Percentiles rank a stretch among this genome's conserved stretches.
phyloP scores from a whole-genome alignment of 78 protist genomes.

The Polysphondylium violaceum region DNA sequence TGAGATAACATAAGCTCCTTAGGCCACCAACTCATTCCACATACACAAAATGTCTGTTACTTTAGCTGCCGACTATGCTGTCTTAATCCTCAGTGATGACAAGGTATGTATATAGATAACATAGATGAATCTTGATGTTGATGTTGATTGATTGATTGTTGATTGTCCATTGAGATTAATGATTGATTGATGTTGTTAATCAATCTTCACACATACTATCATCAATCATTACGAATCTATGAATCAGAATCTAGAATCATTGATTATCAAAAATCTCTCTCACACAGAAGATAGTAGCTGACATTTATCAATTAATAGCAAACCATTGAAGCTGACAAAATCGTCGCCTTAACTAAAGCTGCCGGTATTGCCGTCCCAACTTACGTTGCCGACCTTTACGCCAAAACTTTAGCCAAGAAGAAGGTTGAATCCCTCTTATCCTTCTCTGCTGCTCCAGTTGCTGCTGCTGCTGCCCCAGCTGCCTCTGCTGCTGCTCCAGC shows the following conservation, averaged over 20 bases:
- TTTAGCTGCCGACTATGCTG: conserved; percentile 48
- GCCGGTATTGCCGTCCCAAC: conserved; percentile 49
- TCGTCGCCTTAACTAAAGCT: conserved; percentile 37
- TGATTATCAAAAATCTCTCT: not conserved
- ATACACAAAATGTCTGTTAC: conserved; percentile 12
- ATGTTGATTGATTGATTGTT: no score
- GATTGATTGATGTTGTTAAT: no score
- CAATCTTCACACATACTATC: no score
- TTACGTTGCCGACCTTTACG: conserved; percentile 22
- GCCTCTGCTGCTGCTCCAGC: conserved; percentile 62
- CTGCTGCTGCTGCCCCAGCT: conserved; percentile 50
- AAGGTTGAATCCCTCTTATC: conserved; percentile 47
- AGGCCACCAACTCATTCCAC: conserved; percentile 14
- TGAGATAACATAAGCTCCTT: not conserved
- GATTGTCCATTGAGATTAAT: no score
- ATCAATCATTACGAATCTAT: not conserved
- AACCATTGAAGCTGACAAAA: conserved; percentile 21
- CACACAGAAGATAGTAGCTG: not conserved
- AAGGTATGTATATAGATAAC: conserved; percentile 23
- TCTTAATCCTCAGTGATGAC: conserved; percentile 48
- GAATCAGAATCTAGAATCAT: not conserved
- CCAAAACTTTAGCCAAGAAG: conserved; percentile 48
- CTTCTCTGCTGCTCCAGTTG: conserved; percentile 34
- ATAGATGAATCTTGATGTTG: no score
- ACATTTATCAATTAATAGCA: not conserved